Conservation (phyloP, 345 rosid genomes). For the Hirschfeldia incana region DNA sequence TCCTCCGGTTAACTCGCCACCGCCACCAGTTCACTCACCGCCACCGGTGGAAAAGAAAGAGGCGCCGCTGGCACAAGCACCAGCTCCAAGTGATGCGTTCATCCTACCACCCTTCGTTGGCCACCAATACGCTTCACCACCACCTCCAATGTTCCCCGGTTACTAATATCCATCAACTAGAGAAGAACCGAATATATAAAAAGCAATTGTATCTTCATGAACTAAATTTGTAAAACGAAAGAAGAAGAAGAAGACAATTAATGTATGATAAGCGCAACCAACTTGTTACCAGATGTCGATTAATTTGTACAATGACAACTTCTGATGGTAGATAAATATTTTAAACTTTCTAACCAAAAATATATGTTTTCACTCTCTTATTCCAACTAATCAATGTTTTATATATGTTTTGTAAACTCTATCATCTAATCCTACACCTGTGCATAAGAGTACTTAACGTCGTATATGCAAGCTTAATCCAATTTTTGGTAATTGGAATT, state of each 20-base stretch:
- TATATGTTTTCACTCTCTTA: not conserved
- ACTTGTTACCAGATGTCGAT: not conserved
- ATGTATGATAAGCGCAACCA: not conserved
- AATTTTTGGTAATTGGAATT: not conserved
- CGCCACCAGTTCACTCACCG: not conserved
- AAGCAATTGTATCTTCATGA: not conserved
- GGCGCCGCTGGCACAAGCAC: constrained; percentile 3
- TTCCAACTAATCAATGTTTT: not conserved
- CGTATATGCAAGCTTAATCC: not conserved
- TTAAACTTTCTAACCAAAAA: not conserved
- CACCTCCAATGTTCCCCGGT: constrained; percentile 77
- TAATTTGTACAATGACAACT: not conserved
- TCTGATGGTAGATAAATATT: not conserved
- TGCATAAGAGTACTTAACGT: not conserved
- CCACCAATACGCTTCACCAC: constrained; percentile 73
- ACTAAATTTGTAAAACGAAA: not conserved
- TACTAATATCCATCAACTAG: constrained; percentile 41
- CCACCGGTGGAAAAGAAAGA: constrained; percentile 11
- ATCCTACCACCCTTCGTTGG: constrained; percentile 63
- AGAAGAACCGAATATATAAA: constrained; percentile 4
- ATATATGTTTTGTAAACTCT: not conserved
- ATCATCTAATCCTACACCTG: not conserved
- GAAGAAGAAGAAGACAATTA: not conserved
- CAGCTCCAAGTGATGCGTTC: constrained; percentile 40
- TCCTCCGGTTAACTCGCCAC: not conserved